Percentiles rank a stretch among this genome's conserved stretches.
phyloP scores from a whole-genome alignment of 2,329 filamentous ascomycete genomes.

The Penicillium paneum region DNA sequence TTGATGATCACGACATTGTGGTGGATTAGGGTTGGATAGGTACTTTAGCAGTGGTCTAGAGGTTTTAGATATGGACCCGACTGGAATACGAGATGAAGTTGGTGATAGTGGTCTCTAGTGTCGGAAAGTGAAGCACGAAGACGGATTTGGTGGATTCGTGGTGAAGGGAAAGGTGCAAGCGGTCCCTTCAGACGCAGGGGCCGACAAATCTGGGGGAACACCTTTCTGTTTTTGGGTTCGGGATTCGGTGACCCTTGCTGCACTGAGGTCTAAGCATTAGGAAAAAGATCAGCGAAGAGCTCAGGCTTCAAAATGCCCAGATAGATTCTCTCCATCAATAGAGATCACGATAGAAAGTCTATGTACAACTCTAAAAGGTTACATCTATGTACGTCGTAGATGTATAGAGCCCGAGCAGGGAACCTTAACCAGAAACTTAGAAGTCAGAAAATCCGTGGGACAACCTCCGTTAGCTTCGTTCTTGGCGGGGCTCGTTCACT shows the following conservation, averaged over 20 bases:
- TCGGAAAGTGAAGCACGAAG: not conserved
- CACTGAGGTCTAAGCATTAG: conserved; percentile 24
- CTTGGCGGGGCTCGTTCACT: not conserved
- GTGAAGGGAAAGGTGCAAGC: conserved; percentile 1
- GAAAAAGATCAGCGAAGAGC: conserved; percentile 3
- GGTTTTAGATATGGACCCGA: not conserved
- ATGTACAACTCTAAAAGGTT: not conserved
- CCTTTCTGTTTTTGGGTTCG: conserved; percentile 9
- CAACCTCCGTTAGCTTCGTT: not conserved
- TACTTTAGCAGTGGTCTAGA: not conserved
- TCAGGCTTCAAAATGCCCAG: not conserved
- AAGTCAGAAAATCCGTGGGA: not conserved
- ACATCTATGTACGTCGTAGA: no score
- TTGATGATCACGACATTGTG: not conserved
- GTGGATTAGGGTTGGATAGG: not conserved
- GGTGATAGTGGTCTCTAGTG: not conserved
- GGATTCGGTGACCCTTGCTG: conserved; percentile 26
- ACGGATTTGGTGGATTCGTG: not conserved
- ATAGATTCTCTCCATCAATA: not conserved
- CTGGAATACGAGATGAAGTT: not conserved
- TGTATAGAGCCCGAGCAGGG: not conserved
- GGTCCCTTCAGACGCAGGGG: conserved; percentile 23
- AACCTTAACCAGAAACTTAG: not conserved
- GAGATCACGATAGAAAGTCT: not conserved
- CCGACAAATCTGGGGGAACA: conserved; percentile 11